These are phyloP conservation scores for Pythium plurisporium DNA, from an alignment of 352 stramenopile species.

Conservation along the genomic window DNA sequence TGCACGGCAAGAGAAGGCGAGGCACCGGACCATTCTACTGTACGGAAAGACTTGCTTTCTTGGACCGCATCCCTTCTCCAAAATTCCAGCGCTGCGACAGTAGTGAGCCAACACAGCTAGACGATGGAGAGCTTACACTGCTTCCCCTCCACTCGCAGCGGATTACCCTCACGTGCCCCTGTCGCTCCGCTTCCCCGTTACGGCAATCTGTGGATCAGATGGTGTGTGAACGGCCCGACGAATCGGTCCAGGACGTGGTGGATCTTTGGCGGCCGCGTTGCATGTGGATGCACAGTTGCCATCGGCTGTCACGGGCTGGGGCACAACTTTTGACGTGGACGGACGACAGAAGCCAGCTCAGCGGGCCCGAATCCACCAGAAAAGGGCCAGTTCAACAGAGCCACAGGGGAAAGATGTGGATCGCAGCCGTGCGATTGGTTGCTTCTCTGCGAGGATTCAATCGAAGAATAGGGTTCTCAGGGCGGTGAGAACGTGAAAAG, in stretches of 20 bases:
- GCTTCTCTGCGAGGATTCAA: constrained; percentile 21
- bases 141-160: too few species aligned
- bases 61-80: neutral
- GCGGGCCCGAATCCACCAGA: constrained; percentile 10
- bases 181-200: constrained; percentile 1
- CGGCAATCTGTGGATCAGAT: constrained; percentile 7
- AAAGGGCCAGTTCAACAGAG: constrained; percentile 19
- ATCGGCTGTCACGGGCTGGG: constrained; percentile 20
- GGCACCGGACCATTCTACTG: neutral
- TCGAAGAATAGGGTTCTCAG: constrained; percentile 17
- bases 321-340: constrained; percentile 12
- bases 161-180: constrained; percentile 12
- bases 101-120: too few species aligned
- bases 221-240: neutral
- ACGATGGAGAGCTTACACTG: too few species aligned
- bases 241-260: neutral
- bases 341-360: constrained; percentile 24
- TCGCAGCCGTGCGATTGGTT: constrained; percentile 16
- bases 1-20: too few species aligned
- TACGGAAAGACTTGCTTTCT: neutral
- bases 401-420: constrained; percentile 27
- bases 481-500: constrained; percentile 12
- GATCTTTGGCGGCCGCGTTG: constrained; percentile 17
- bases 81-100: constrained; percentile 7
- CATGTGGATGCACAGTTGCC: constrained; percentile 18